Evolutionary conservation across 2,329 filamentous ascomycete species (phyloP).

Genomic region (Alternaria viburni): DNA sequence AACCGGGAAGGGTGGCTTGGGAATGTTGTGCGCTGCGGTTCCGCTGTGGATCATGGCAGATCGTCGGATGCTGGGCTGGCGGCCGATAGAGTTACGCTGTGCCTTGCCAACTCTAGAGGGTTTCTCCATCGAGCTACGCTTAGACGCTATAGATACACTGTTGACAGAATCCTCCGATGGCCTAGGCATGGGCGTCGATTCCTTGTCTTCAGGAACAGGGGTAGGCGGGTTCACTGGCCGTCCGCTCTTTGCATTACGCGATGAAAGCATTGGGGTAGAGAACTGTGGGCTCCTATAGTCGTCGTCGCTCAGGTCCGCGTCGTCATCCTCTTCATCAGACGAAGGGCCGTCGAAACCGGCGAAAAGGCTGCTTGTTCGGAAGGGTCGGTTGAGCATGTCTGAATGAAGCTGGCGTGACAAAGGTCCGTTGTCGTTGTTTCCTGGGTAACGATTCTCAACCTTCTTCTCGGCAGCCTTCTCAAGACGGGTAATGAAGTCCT

Average conservation of each 20-base stretch:
- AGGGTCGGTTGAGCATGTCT: constrained; percentile 68
- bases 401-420: constrained; percentile 64
- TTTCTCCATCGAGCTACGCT: constrained; percentile 46
- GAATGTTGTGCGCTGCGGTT: constrained; percentile 67
- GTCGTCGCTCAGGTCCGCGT: constrained; percentile 67
- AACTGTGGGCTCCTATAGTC: constrained; percentile 60
- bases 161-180: constrained; percentile 40
- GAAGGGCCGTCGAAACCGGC: constrained; percentile 79
- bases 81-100: constrained; percentile 34
- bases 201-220: constrained; percentile 52
- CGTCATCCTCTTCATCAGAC: constrained; percentile 56
- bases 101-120: constrained; percentile 45
- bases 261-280: constrained; percentile 54
- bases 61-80: constrained; percentile 70
- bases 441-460: constrained; percentile 72
- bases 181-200: constrained; percentile 36
- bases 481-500: constrained; percentile 38
- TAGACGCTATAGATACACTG: constrained; percentile 26
- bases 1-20: constrained; percentile 84
- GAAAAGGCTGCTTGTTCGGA: constrained; percentile 83
- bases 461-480: constrained; percentile 35
- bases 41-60: constrained; percentile 82
- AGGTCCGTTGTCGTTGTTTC: constrained; percentile 81
- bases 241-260: constrained; percentile 58
- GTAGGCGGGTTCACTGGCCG: constrained; percentile 50